A percentile compares a stretch with the other conserved stretches of the same genome.
Conservation (phyloP, 495 filamentous ascomycete genomes). For the Penicillium canariense region DNA sequence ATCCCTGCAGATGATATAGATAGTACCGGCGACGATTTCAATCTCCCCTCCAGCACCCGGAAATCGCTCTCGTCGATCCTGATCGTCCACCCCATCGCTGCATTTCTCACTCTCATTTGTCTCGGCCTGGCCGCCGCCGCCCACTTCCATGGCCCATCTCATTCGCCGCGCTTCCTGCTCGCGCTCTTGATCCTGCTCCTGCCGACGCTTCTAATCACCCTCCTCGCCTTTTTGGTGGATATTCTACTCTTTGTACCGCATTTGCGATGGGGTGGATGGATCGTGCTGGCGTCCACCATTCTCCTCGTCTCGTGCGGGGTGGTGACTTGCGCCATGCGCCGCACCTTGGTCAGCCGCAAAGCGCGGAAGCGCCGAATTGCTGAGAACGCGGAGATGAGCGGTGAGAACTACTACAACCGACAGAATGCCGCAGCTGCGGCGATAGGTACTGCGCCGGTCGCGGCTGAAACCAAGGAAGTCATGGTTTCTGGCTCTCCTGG, state of each 20-base stretch:
- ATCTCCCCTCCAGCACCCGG: slow-evolving; percentile 70
- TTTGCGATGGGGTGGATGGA: slow-evolving; percentile 89
- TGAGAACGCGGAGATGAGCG: slow-evolving; percentile 93
- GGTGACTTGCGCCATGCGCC: slow-evolving; percentile 94
- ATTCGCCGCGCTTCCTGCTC: slow-evolving; percentile 86
- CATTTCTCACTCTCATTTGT: slow-evolving; percentile 80
- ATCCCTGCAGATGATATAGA: slow-evolving; percentile 38
- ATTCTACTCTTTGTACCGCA: slow-evolving; percentile 96
- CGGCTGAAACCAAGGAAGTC: slow-evolving; percentile 51
- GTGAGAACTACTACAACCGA: slow-evolving; percentile 82
- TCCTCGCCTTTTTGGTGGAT: slow-evolving; percentile 90
- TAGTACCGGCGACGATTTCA: slow-evolving; percentile 57
- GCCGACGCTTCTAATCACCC: slow-evolving; percentile 76
- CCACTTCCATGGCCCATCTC: slow-evolving; percentile 87
- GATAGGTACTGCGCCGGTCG: slow-evolving; percentile 29
- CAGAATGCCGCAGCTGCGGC: slow-evolving; percentile 53
- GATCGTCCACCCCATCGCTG: slow-evolving; percentile 89
- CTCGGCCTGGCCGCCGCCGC: slow-evolving; percentile 74
- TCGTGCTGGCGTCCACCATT: slow-evolving; percentile 88
- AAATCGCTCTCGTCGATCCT: slow-evolving; percentile 87
- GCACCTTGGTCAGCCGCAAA: slow-evolving; percentile 88
- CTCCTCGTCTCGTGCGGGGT: slow-evolving; percentile 79
- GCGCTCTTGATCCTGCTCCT: slow-evolving; percentile 80
- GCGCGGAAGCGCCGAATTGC: slow-evolving; percentile 87
- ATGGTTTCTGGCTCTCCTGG: slow-evolving; percentile 48